phyloP scores from a whole-genome alignment of 257 asterid species.

The Ajuga chamaepitys region DNA sequence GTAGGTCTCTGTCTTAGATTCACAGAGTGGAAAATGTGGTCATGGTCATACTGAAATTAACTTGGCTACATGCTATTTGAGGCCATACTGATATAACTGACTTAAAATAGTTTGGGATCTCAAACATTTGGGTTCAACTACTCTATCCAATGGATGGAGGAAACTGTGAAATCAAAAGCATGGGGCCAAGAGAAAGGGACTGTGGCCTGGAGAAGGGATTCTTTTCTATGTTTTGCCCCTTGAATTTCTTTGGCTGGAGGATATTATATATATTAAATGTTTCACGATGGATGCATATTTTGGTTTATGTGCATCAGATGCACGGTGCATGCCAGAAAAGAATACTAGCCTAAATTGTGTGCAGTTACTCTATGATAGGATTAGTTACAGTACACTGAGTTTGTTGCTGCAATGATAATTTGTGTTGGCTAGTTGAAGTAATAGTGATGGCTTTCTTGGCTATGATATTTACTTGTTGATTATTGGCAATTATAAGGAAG shows the following conservation, averaged over 20 bases:
- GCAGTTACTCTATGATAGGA: background rate
- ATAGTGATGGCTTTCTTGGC: constrained; percentile 9
- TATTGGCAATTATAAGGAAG: constrained; percentile 43
- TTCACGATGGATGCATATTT: background rate
- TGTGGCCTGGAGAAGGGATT: no score
- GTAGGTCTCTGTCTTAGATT: background rate
- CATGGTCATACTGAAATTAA: background rate
- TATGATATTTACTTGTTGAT: constrained; percentile 15
- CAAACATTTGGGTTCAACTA: background rate
- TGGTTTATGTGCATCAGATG: background rate
- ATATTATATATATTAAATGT: background rate
- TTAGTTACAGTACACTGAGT: background rate
- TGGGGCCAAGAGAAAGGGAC: no score
- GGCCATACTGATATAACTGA: background rate
- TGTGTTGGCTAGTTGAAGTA: constrained; percentile 7
- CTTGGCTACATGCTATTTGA: background rate
- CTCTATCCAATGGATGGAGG: no score
- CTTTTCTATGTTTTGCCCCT: no score
- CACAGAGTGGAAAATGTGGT: background rate
- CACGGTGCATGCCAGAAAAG: background rate
- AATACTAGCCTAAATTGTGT: background rate
- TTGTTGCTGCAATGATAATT: constrained; percentile 6
- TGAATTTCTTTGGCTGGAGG: background rate
- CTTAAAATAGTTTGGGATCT: background rate
- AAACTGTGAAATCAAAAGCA: no score